Conservation (phyloP, 176 grass and related monocot genomes). For the Phyllostachys edulis region DNA sequence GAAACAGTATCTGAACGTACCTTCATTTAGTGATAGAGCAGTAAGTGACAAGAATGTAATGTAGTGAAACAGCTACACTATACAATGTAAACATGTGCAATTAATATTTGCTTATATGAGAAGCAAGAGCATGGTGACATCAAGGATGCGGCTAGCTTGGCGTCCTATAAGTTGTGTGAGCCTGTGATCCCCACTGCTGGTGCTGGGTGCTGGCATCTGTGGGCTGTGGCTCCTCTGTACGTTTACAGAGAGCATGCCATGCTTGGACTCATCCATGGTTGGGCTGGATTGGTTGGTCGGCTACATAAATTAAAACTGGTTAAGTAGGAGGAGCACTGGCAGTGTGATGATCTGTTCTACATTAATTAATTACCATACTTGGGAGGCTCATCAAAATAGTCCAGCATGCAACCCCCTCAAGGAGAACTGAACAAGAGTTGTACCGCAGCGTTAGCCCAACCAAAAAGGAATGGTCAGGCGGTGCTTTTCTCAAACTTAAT, state of each 20-base stretch:
- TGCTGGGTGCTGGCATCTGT: conserved; percentile 1
- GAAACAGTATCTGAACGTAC: not conserved
- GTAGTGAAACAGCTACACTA: not conserved
- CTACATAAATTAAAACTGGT: not conserved
- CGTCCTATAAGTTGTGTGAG: not conserved
- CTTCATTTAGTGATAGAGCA: not conserved
- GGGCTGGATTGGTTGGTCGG: conserved; percentile 8
- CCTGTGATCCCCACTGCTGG: not conserved
- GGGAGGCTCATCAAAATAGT: not conserved
- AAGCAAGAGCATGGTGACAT: conserved; percentile 1
- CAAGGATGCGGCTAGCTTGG: not conserved
- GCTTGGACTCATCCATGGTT: not conserved
- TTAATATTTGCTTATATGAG: conserved; percentile 30
- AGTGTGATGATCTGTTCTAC: not conserved
- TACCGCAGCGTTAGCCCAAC: not conserved
- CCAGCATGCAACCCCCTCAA: not conserved
- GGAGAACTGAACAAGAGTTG: not conserved
- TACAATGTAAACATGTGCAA: not conserved
- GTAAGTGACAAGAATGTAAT: not conserved
- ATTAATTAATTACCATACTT: conserved; percentile 14
- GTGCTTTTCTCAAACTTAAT: not conserved
- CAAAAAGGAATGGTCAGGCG: not conserved
- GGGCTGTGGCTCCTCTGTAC: conserved; percentile 12
- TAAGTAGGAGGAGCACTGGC: not conserved
- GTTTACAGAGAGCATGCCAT: not conserved